Percentiles rank a stretch among this genome's conserved stretches.
Conservation (phyloP, 768 basidiomycete species). For the Hydnomerulius pinastri region DNA sequence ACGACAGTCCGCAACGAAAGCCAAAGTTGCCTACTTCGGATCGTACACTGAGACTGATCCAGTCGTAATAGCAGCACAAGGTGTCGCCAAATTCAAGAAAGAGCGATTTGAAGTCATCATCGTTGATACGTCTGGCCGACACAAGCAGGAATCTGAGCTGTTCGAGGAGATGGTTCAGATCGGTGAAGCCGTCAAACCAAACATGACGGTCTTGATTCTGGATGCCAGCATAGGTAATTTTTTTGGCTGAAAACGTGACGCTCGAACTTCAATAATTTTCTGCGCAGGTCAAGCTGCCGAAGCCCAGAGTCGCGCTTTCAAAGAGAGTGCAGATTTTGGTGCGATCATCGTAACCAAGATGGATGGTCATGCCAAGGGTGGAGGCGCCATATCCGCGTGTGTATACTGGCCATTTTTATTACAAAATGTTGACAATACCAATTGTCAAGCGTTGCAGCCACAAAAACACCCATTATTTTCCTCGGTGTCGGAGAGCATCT, state of each 20-base stretch:
- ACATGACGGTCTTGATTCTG: constrained; percentile 94
- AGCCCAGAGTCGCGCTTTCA: constrained; percentile 94
- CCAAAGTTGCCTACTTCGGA: constrained; percentile 98
- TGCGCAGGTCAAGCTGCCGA: constrained; percentile 95
- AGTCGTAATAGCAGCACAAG: constrained; percentile 90
- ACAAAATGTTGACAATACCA: constrained; percentile 10
- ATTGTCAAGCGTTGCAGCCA: constrained; percentile 84
- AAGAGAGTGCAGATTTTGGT: constrained; percentile 96
- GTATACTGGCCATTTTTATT: constrained; percentile 30
- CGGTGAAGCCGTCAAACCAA: constrained; percentile 87
- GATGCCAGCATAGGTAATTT: constrained; percentile 93
- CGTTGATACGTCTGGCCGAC: constrained; percentile 96
- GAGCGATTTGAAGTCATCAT: constrained; percentile 98
- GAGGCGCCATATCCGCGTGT: constrained; percentile 98
- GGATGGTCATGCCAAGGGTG: constrained; percentile 99
- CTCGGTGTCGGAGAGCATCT: constrained; percentile 97
- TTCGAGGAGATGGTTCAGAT: constrained; percentile 99
- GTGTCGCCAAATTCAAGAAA: constrained; percentile 96
- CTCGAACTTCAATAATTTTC: not conserved
- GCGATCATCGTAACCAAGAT: constrained; percentile 99
- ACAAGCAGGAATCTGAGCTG: constrained; percentile 95
- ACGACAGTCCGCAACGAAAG: constrained; percentile 97
- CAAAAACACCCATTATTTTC: constrained; percentile 98
- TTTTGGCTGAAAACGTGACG: not conserved
- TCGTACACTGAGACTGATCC: constrained; percentile 99